Conservation (phyloP, 1,139 yeast species). For the Debaryomyces psychrophilus region DNA sequence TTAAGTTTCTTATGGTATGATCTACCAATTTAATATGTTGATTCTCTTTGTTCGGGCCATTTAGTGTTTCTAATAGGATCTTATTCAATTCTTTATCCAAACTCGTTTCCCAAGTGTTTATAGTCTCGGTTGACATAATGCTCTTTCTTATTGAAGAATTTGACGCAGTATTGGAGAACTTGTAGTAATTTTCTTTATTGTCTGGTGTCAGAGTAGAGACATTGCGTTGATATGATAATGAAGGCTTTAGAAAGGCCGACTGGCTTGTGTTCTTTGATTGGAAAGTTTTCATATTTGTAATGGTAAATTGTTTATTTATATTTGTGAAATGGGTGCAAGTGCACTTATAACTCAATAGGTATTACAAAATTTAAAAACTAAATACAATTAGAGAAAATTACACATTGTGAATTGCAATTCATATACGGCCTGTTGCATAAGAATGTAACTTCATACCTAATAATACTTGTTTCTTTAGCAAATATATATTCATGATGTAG, state of each 20-base stretch:
- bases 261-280: slow-evolving; percentile 1
- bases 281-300: slow-evolving; percentile 4
- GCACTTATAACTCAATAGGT: neutral
- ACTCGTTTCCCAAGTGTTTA: slow-evolving; percentile 2
- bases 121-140: neutral
- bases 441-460: neutral
- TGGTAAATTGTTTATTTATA: neutral
- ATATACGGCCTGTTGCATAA: neutral
- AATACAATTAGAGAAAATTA: neutral
- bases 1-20: slow-evolving; percentile 8
- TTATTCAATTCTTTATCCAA: slow-evolving; percentile 12
- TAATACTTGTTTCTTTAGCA: neutral
- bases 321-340: slow-evolving; percentile 9
- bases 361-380: neutral
- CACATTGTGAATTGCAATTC: neutral
- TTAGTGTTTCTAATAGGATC: slow-evolving; percentile 10
- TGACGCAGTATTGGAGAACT: slow-evolving; percentile 1
- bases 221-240: neutral
- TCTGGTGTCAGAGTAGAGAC: neutral
- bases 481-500: neutral
- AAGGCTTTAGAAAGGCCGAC: slow-evolving; percentile 1
- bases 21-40: slow-evolving; percentile 1
- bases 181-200: slow-evolving; percentile 7
- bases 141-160: slow-evolving; percentile 6
- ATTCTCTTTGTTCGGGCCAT: slow-evolving; percentile 8